A percentile compares a stretch with the other conserved stretches of the same genome.
Evolutionary conservation across 108 stramenopile species (phyloP).

Genomic region (Fistulifera pelliculosa): DNA sequence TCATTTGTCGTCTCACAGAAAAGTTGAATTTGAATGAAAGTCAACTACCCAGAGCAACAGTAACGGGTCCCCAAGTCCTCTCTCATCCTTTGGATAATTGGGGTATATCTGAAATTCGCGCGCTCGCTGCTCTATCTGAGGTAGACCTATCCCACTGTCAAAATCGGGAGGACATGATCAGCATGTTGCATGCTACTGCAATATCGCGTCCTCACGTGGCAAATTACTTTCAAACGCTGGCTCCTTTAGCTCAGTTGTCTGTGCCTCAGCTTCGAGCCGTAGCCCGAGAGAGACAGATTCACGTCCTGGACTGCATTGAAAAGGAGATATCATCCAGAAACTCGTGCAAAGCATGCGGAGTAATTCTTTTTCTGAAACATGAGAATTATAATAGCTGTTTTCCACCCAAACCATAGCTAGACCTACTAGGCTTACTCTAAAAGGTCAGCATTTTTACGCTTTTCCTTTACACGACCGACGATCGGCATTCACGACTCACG

Average conservation of each 20-base stretch:
- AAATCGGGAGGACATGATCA: slow-evolving; percentile 19
- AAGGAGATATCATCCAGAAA: slow-evolving; percentile 38
- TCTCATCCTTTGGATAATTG: neutral
- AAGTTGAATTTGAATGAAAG: neutral
- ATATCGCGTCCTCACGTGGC: slow-evolving; percentile 21
- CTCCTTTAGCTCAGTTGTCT: slow-evolving; percentile 21
- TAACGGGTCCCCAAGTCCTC: too few relatives aligned
- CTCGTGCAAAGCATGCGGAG: slow-evolving; percentile 3
- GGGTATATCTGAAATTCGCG: slow-evolving; percentile 1
- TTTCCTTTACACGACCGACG: too few relatives aligned
- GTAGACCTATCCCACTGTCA: slow-evolving; percentile 19
- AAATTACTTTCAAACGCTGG: slow-evolving; percentile 24
- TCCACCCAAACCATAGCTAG: too few relatives aligned
- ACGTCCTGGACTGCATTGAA: slow-evolving; percentile 48
- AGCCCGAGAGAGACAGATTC: slow-evolving; percentile 26
- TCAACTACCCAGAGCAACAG: neutral
- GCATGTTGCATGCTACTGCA: slow-evolving; percentile 13
- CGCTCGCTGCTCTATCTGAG: slow-evolving; percentile 5
- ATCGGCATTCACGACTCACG: too few relatives aligned
- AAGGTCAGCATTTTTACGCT: too few relatives aligned
- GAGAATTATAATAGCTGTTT: too few relatives aligned
- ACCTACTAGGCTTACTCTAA: too few relatives aligned
- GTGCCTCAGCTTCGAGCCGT: slow-evolving; percentile 26
- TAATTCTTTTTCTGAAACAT: too few relatives aligned
- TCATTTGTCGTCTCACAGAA: slow-evolving; percentile 22